These are phyloP conservation scores for Knoxdaviesia proteae DNA, from an alignment of 2,329 filamentous ascomycete species.

Conservation along the genomic window DNA sequence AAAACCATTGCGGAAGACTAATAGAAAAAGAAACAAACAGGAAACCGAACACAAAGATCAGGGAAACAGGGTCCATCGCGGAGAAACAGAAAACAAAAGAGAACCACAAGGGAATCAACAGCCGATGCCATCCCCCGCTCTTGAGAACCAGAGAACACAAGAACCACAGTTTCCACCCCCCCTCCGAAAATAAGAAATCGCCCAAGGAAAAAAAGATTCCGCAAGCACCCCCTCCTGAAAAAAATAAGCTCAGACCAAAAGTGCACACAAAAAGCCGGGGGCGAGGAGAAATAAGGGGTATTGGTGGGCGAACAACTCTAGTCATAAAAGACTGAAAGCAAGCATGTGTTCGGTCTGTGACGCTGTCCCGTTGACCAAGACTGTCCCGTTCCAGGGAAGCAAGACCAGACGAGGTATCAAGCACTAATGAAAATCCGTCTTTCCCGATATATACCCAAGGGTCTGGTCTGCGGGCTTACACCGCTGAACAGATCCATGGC, in stretches of 20 bases:
- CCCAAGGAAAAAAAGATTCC: not conserved
- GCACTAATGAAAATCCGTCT: too few species aligned
- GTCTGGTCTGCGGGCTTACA: too few species aligned
- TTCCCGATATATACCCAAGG: too few species aligned
- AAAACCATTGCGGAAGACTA: slow-evolving; percentile 2
- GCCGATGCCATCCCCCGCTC: slow-evolving; percentile 11
- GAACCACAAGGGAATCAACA: slow-evolving; percentile 3
- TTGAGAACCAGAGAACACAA: slow-evolving; percentile 11
- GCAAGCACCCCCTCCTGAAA: not conserved
- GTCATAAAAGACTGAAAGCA: too few species aligned
- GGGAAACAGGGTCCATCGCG: not conserved
- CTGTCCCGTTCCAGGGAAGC: too few species aligned
- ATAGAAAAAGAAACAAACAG: not conserved
- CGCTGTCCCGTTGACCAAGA: too few species aligned
- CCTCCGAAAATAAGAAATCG: slow-evolving; percentile 1
- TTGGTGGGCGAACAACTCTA: too few species aligned
- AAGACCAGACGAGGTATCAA: too few species aligned
- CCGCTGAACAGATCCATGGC: too few species aligned
- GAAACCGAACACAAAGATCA: slow-evolving; percentile 1
- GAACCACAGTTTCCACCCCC: not conserved
- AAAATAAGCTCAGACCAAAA: not conserved
- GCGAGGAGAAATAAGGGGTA: not conserved
- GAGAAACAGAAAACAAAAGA: slow-evolving; percentile 1
- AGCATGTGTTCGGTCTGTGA: too few species aligned
- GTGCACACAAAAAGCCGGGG: not conserved